Evolutionary conservation across 352 stramenopile species (phyloP).

Genomic region (Thraustochytrium sp.): DNA sequence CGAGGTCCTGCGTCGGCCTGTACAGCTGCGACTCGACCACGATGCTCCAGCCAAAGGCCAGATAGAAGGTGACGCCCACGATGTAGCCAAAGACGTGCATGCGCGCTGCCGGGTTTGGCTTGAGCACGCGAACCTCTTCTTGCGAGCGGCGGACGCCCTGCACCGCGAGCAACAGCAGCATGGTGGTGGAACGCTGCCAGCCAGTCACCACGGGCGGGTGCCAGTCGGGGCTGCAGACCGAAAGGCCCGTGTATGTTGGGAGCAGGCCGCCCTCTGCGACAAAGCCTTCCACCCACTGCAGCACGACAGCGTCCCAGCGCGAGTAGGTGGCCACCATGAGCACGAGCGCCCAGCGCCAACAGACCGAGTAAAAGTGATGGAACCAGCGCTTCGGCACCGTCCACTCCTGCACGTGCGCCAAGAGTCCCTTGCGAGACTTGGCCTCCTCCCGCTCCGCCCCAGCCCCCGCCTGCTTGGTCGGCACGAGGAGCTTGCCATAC

Average conservation of each 20-base stretch:
- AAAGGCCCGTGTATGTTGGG: neutral
- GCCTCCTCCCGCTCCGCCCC: neutral
- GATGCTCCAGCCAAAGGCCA: constrained; percentile 15
- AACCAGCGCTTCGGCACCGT: constrained; percentile 34
- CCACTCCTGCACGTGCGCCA: neutral
- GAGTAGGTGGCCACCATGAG: neutral
- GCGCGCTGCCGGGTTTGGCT: neutral
- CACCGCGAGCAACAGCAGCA: neutral
- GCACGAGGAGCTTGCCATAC: neutral
- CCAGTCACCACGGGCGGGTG: neutral
- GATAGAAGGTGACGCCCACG: constrained; percentile 19
- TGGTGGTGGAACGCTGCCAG: neutral
- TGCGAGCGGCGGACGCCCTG: neutral
- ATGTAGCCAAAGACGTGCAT: constrained; percentile 32
- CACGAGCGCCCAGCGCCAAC: neutral
- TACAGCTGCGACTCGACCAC: constrained; percentile 10
- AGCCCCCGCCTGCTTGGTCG: neutral
- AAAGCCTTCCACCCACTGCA: neutral
- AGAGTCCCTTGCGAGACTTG: neutral
- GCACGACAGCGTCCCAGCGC: neutral
- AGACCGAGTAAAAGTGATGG: constrained; percentile 7
- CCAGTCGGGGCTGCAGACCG: neutral
- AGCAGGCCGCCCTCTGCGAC: neutral
- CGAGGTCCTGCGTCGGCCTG: neutral
- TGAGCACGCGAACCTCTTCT: neutral